phyloP scores from a whole-genome alignment of 805 yeast species.

The Blastobotrys americana region DNA sequence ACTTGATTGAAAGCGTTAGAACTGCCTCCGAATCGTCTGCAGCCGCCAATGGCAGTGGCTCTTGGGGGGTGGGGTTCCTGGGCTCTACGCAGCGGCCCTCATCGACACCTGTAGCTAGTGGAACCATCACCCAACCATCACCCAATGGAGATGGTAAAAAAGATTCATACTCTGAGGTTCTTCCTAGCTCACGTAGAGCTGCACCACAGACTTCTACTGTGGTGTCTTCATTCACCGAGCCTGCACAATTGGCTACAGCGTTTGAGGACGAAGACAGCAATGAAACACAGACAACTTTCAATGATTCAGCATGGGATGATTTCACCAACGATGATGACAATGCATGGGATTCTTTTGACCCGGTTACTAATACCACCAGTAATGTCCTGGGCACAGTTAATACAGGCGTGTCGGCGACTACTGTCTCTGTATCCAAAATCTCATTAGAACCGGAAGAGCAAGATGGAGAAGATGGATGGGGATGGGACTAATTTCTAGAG shows the following conservation, averaged over 20 bases:
- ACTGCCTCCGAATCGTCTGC: no score
- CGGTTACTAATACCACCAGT: neutral
- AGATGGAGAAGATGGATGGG: conserved; percentile 17
- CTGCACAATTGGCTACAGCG: conserved; percentile 9
- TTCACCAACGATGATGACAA: conserved; percentile 27
- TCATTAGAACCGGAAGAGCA: conserved; percentile 11
- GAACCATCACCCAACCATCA: no score
- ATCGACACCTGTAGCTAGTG: conserved; percentile 6
- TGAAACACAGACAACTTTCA: conserved; percentile 1
- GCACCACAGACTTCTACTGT: no score
- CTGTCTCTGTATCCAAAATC: conserved; percentile 3
- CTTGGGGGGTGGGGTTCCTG: neutral
- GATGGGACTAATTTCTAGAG: conserved; percentile 12
- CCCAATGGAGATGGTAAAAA: no score
- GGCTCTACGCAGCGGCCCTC: conserved; percentile 5
- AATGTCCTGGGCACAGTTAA: no score
- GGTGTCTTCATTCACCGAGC: neutral
- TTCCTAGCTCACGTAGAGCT: no score
- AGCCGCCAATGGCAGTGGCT: neutral
- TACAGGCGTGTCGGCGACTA: conserved; percentile 2
- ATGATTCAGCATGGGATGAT: conserved; percentile 11
- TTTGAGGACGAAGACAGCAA: conserved; percentile 1
- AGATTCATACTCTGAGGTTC: no score
- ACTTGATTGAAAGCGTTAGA: neutral
- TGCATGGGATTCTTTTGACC: conserved; percentile 17